Percentiles rank a stretch among this genome's conserved stretches.
phyloP scores from a whole-genome alignment of 768 basidiomycete species.

The Boletus eberwhitei region DNA sequence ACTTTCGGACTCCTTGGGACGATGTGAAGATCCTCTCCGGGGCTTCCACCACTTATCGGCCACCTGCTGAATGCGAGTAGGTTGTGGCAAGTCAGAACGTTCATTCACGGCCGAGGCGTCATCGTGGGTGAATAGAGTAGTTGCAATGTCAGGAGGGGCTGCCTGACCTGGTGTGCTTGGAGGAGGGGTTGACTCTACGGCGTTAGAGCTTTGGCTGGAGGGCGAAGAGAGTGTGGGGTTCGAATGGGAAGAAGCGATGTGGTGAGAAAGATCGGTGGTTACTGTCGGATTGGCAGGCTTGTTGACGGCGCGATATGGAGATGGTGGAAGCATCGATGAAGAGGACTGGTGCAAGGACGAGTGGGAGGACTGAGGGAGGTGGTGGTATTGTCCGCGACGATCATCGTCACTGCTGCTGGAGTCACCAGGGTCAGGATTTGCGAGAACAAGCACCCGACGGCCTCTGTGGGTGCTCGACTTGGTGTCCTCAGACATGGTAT shows the following conservation, averaged over 20 bases:
- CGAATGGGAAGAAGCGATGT: slow-evolving; percentile 37
- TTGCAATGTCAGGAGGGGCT: slow-evolving; percentile 40
- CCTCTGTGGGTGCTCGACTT: slow-evolving; percentile 35
- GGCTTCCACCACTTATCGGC: slow-evolving; percentile 24
- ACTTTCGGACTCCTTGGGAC: slow-evolving; percentile 23
- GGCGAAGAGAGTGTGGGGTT: slow-evolving; percentile 67
- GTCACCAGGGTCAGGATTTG: slow-evolving; percentile 57
- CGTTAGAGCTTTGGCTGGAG: slow-evolving; percentile 60
- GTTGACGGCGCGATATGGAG: slow-evolving; percentile 16
- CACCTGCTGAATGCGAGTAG: slow-evolving; percentile 34
- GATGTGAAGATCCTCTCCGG: slow-evolving; percentile 31
- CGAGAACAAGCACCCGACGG: slow-evolving; percentile 51
- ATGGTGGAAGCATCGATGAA: slow-evolving; percentile 23
- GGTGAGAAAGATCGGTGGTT: slow-evolving; percentile 36
- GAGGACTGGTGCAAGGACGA: slow-evolving; percentile 23
- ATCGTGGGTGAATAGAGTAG: slow-evolving; percentile 37
- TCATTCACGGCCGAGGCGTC: slow-evolving; percentile 33
- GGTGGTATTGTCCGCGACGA: slow-evolving; percentile 15
- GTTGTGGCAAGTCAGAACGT: slow-evolving; percentile 28
- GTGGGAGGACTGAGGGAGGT: slow-evolving; percentile 24
- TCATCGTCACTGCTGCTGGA: slow-evolving; percentile 40
- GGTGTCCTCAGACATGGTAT: slow-evolving; percentile 60
- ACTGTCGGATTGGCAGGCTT: slow-evolving; percentile 29
- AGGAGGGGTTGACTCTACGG: slow-evolving; percentile 67
- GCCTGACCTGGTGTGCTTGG: slow-evolving; percentile 60